These are phyloP conservation scores for Tolypocladium tundrense DNA, from an alignment of 2,329 filamentous ascomycete species.

Conservation along the genomic window DNA sequence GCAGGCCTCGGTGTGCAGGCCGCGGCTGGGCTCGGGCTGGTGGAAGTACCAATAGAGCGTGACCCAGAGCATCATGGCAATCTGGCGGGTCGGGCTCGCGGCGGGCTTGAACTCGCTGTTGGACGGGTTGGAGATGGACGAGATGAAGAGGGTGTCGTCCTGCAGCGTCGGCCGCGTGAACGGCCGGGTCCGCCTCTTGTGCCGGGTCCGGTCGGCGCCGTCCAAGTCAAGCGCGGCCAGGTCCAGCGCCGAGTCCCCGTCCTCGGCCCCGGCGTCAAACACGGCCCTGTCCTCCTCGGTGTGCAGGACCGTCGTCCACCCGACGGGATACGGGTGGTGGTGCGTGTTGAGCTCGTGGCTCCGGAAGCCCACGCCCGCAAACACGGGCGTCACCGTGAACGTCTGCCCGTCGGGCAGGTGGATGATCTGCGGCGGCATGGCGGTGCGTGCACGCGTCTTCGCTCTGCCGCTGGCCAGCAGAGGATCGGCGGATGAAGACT, in stretches of 20 bases:
- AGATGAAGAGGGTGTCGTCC: slow-evolving; percentile 80
- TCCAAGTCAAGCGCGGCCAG: slow-evolving; percentile 4
- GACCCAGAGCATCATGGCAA: slow-evolving; percentile 95
- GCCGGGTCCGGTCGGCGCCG: slow-evolving; percentile 17
- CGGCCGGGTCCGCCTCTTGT: slow-evolving; percentile 16
- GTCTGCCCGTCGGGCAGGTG: slow-evolving; percentile 82
- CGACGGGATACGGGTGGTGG: slow-evolving; percentile 65
- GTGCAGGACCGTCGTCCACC: slow-evolving; percentile 83
- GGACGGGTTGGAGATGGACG: slow-evolving; percentile 77
- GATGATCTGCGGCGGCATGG: slow-evolving; percentile 36
- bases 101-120: slow-evolving; percentile 70
- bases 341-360: slow-evolving; percentile 62
- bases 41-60: slow-evolving; percentile 98
- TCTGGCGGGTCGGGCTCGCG: slow-evolving; percentile 73
- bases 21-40: slow-evolving; percentile 60
- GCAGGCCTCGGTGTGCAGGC: slow-evolving; percentile 52
- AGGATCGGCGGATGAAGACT: not conserved
- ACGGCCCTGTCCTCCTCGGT: slow-evolving; percentile 40
- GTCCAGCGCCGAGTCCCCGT: not conserved
- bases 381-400: slow-evolving; percentile 73
- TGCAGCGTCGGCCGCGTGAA: slow-evolving; percentile 67
- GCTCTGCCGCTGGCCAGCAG: not conserved
- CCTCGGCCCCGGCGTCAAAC: slow-evolving; percentile 2
- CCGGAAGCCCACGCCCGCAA: slow-evolving; percentile 87
- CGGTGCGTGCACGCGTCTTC: not conserved